A percentile compares a stretch with the other conserved stretches of the same genome.
Evolutionary conservation across 2,329 filamentous ascomycete species (phyloP).

Genomic region (Penicillium sumatraense): DNA sequence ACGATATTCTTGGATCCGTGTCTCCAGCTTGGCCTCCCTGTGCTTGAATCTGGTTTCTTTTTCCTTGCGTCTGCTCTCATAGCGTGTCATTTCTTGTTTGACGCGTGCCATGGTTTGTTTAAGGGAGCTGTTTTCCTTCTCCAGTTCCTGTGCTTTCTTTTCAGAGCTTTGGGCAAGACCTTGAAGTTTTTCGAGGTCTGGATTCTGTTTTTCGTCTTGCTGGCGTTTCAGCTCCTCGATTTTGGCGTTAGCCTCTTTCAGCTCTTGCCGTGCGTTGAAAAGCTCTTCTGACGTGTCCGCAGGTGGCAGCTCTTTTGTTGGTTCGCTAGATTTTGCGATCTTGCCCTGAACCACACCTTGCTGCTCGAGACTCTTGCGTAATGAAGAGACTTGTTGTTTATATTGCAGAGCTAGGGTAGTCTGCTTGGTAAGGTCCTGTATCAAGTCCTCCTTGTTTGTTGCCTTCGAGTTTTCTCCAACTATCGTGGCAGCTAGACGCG

Average conservation of each 20-base stretch:
- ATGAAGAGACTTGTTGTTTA: conserved; percentile 45
- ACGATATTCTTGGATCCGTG: conserved; percentile 46
- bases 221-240: conserved; percentile 39
- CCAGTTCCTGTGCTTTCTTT: conserved; percentile 44
- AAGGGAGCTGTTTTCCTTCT: conserved; percentile 46
- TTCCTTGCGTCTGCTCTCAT: conserved; percentile 42
- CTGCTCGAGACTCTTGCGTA: conserved; percentile 43
- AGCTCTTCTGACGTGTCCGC: conserved; percentile 32
- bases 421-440: conserved; percentile 49
- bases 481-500: conserved; percentile 47
- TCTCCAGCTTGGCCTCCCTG: conserved; percentile 44
- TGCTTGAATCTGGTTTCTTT: conserved; percentile 48
- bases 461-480: conserved; percentile 33
- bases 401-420: conserved; percentile 51
- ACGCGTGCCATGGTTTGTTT: conserved; percentile 46
- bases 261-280: conserved; percentile 37
- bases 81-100: conserved; percentile 36
- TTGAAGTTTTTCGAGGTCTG: conserved; percentile 41
- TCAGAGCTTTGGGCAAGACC: conserved; percentile 44
- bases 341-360: conserved; percentile 44
- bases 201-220: conserved; percentile 19
- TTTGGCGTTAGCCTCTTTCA: conserved; percentile 40
- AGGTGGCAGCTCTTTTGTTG: conserved; percentile 21
- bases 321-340: conserved; percentile 24
- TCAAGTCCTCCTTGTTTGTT: conserved; percentile 46